Base-by-base conservation (phyloP, 306 rosid species). In the Glycine soja region DNA sequence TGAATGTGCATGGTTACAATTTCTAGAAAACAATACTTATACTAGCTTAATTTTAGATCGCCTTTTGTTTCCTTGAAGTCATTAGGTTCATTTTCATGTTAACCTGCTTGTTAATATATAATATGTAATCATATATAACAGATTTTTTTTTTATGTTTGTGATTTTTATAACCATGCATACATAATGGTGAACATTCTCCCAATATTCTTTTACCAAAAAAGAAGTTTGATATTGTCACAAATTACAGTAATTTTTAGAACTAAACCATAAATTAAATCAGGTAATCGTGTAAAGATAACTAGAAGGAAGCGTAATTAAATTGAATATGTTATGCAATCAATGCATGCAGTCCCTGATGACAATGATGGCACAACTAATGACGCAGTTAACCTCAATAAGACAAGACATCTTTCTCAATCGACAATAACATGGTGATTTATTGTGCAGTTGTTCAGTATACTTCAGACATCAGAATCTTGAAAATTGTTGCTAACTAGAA, bases 401-500 rank as follows among this genome's bases (percentile, higher is more conserved):
- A 82, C 57, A 46, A 47, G 62, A 50, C 50, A 18, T 75, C 30
- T 36, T 57, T 40, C 73, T 48, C 36, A 48, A 47, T 32, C 30
- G 24, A 71, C 11, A 38, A 64, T 66, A 59, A 52, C 36, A 46
- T 70, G 78, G 51, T 50, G 32, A 82, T 82, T 42, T 59, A 77
- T 62, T 62, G 53, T 63, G 79, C 43, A 53, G 82, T 71, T 77
- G 75, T 14, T 34, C 63, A 77, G 82, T 72, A 66, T 15, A 9
- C 54, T 36, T 53, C 57, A 40, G 59, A 76, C 42, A 70, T 70
- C 59, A 50, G 42, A 16, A 70, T 79, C 75, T 79, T 34, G 52
- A 74, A 42, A 75, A 38, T 42, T 75, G 78, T 48, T 67, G 79
- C 71, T 80, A 59, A 73, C 68, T 45, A 74, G 73, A 75, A 51